Evolutionary conservation across 805 yeast species (phyloP).

Genomic region (Candida arabinofermentans): DNA sequence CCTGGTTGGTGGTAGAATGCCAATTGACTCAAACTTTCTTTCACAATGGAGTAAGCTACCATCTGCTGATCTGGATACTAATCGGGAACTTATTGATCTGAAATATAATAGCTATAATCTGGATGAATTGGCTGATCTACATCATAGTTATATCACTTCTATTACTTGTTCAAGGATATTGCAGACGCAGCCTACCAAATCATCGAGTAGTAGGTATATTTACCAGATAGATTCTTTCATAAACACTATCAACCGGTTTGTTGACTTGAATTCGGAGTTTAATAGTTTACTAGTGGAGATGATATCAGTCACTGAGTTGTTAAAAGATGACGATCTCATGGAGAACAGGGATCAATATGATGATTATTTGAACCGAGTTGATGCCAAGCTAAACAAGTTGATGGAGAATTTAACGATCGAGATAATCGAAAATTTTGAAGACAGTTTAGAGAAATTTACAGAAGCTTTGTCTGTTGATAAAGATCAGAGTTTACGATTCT

Average conservation of each 20-base stretch:
- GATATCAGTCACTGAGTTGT: slow-evolving; percentile 26
- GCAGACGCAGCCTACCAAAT: slow-evolving; percentile 30
- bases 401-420: slow-evolving; percentile 37
- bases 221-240: slow-evolving; percentile 38
- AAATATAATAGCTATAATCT: slow-evolving; percentile 36
- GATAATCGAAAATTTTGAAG: slow-evolving; percentile 41
- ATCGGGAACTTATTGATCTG: background rate
- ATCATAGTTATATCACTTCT: slow-evolving; percentile 30
- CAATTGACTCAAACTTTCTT: slow-evolving; percentile 8
- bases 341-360: slow-evolving; percentile 22
- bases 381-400: slow-evolving; percentile 32
- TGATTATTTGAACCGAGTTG: slow-evolving; percentile 18
- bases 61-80: no score
- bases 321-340: slow-evolving; percentile 15
- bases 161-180: slow-evolving; percentile 36
- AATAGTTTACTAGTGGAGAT: slow-evolving; percentile 33
- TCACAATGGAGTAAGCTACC: background rate
- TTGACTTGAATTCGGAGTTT: slow-evolving; percentile 34
- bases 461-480: slow-evolving; percentile 53
- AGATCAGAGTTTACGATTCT: slow-evolving; percentile 41
- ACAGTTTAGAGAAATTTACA: slow-evolving; percentile 38
- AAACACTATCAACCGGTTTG: slow-evolving; percentile 36
- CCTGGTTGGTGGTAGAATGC: slow-evolving; percentile 10
- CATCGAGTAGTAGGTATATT: slow-evolving; percentile 38
- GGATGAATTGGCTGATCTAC: slow-evolving; percentile 43